Evolutionary conservation across 805 yeast species (phyloP).

Genomic region (Pichia kluyveri): DNA sequence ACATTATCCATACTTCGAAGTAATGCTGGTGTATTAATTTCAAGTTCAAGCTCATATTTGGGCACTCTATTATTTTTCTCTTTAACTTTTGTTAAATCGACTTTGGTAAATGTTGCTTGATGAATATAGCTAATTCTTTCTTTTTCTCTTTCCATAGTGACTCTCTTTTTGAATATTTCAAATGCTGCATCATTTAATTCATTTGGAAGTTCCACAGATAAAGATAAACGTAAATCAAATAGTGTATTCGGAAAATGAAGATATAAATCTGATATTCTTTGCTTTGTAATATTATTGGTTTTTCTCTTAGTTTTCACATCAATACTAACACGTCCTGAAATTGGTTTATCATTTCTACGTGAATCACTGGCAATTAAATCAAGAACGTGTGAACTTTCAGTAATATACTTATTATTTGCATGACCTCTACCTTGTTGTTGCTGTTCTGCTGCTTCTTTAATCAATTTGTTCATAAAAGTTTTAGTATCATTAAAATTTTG

Average conservation of each 20-base stretch:
- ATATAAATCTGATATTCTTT: slow-evolving; percentile 62
- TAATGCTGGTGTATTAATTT: slow-evolving; percentile 25
- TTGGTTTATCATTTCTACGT: slow-evolving; percentile 57
- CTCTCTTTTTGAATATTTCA: slow-evolving; percentile 42
- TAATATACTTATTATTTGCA: slow-evolving; percentile 38
- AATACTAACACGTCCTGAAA: slow-evolving; percentile 54
- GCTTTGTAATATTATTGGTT: slow-evolving; percentile 63
- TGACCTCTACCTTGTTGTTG: slow-evolving; percentile 9
- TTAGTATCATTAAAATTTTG: slow-evolving; percentile 50
- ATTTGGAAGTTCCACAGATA: slow-evolving; percentile 71
- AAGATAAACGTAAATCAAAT: slow-evolving; percentile 68
- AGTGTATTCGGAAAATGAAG: slow-evolving; percentile 68
- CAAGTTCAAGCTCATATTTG: slow-evolving; percentile 28
- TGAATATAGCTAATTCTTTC: slow-evolving; percentile 68
- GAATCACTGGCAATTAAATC: slow-evolving; percentile 57
- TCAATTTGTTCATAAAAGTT: slow-evolving; percentile 46
- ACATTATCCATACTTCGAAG: slow-evolving; percentile 24
- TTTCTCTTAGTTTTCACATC: slow-evolving; percentile 61
- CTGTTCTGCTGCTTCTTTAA: slow-evolving; percentile 21
- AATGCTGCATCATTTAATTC: slow-evolving; percentile 43
- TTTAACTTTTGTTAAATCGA: slow-evolving; percentile 61
- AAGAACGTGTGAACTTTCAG: slow-evolving; percentile 51
- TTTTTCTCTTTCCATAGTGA: slow-evolving; percentile 51
- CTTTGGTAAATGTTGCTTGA: slow-evolving; percentile 60
- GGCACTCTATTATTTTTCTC: slow-evolving; percentile 19